Base-by-base conservation (phyloP, 768 basidiomycete species). In the Auricularia heimuer region DNA sequence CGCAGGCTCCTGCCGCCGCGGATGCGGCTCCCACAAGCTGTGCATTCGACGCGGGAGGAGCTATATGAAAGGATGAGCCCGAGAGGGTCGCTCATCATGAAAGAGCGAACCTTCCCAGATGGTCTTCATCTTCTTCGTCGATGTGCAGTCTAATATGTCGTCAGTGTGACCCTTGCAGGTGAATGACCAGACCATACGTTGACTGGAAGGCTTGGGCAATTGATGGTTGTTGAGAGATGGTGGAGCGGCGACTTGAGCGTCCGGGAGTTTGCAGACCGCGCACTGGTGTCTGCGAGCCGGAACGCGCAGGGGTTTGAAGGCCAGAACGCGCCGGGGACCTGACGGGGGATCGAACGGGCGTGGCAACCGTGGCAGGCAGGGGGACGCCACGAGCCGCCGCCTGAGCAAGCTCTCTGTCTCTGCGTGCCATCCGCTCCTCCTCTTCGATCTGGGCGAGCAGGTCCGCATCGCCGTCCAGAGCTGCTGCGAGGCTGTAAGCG, bases 351-450 rank as follows among this genome's bases (percentile, higher is more conserved):
- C 47, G 8, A 18, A 21, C 18, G 21, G 47, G 18, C 1, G 10
- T 51, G 11, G 47, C 68, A 70, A 63, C 61, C 37, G 8, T 47
- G 64, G 66, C 37, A 65, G 42, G 64, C 44, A 60, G 44, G 61
- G 47, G 61, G 7, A 66, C 65, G 16, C 69, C 80, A 3, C 70
- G 67, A 56, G 73, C 62, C 4, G 80, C 68, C 4, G 80, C 75
- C 44, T 77, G 54, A 3, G 82, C 81, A 29, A 77, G 78, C 3
- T 64, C 68, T 39, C 76, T 77, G 67, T 85, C 82, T 36, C 81
- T 79, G 0, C 65, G 66, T 4, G 79, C 77, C 4, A 73, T 77
- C 35, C 70, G 71, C 63, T 84, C 78, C 11, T 76, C 68, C 1
- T 74, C 66, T 1, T 62, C 64, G 6, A 77, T 61, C 0, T 74